These are phyloP conservation scores for Saccharomycopsis sp. DNA, from an alignment of 805 yeast genomes.

Conservation along the genomic window DNA sequence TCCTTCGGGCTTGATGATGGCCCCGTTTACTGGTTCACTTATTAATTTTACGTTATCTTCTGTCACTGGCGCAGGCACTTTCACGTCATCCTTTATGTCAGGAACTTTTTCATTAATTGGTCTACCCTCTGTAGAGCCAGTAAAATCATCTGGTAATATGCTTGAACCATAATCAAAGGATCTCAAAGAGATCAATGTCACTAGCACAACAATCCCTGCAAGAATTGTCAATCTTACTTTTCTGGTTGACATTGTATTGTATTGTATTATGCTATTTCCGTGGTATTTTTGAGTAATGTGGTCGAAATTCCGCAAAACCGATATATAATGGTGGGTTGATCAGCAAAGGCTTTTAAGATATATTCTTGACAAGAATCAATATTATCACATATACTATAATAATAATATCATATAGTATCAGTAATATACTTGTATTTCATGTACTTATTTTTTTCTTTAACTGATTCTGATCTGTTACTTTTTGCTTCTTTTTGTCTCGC, in stretches of 20 bases:
- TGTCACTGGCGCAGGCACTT: neutral
- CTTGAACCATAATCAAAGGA: conserved; percentile 8
- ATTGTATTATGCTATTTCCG: neutral
- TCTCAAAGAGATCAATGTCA: conserved; percentile 7
- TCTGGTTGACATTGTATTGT: conserved; percentile 14
- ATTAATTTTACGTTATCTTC: neutral
- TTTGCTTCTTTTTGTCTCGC: neutral
- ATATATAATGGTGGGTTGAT: too few species aligned
- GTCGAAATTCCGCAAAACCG: too few species aligned
- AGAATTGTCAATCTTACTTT: conserved; percentile 16
- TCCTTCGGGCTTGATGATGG: conserved; percentile 35
- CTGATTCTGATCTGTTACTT: neutral
- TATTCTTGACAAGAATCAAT: too few species aligned
- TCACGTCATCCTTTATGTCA: neutral
- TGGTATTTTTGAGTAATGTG: neutral
- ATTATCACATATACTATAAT: too few species aligned
- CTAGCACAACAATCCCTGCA: conserved; percentile 15
- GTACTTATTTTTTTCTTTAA: neutral
- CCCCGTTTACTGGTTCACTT: conserved; percentile 28
- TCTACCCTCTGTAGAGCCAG: too few species aligned
- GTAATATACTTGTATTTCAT: neutral
- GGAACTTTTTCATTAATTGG: neutral
- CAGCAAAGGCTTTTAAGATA: too few species aligned
- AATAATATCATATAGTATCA: too few species aligned
- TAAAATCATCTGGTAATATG: neutral